Percentiles rank a stretch among this genome's conserved stretches.
phyloP scores from a whole-genome alignment of 2,329 filamentous ascomycete species.

The Trichophaea hybrida region DNA sequence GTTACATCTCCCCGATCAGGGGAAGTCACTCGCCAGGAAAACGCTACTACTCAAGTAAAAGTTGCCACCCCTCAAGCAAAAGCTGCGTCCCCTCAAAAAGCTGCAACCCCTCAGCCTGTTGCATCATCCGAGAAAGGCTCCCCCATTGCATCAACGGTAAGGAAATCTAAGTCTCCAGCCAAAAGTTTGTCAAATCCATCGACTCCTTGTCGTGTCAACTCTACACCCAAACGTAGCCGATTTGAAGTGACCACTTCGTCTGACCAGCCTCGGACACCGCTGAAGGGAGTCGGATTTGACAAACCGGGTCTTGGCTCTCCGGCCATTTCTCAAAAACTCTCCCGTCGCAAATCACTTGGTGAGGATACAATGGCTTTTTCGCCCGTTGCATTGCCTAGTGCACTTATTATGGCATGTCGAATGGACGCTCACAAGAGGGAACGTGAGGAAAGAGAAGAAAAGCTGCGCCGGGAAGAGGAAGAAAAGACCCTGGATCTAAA shows the following conservation, averaged over 20 bases:
- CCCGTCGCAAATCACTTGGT: conserved; percentile 56
- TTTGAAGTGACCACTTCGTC: background rate
- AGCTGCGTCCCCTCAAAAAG: background rate
- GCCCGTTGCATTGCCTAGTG: conserved; percentile 34
- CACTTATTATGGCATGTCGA: conserved; percentile 11
- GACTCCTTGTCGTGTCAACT: conserved; percentile 9
- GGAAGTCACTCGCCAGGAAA: background rate
- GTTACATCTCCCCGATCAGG: background rate
- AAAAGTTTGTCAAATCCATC: conserved; percentile 8
- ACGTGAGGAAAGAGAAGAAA: conserved; percentile 49
- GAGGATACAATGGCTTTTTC: conserved; percentile 51
- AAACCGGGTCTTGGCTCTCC: conserved; percentile 61
- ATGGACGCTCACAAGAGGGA: conserved; percentile 27
- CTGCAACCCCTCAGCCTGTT: conserved; percentile 3
- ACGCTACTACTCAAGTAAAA: conserved; percentile 29
- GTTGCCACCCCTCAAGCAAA: conserved; percentile 17
- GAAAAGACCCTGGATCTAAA: conserved; percentile 47
- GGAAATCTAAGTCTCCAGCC: conserved; percentile 14
- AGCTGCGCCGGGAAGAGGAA: conserved; percentile 46
- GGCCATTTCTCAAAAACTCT: conserved; percentile 54
- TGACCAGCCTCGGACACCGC: background rate
- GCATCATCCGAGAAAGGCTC: conserved; percentile 13
- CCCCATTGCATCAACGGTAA: conserved; percentile 1
- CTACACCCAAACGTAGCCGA: background rate
- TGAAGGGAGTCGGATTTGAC: conserved; percentile 35